Evolutionary conservation across 768 basidiomycete species (phyloP), one percentile per base, ranked within the genome.

Genomic region (Amyloporia xantha): DNA sequence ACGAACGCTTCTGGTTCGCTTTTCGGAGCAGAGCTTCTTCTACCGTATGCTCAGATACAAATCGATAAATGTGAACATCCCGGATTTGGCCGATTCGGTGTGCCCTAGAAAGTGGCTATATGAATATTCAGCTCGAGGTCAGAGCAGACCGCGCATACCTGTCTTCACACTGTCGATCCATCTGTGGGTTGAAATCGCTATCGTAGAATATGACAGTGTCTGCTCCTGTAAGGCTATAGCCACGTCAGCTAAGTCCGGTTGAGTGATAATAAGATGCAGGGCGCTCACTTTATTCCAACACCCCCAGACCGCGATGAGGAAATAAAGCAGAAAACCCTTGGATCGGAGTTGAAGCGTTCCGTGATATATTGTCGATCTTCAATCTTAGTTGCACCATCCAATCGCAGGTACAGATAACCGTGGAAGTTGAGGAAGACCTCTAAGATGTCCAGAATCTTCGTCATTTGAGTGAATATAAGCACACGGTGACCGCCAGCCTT

Each of bases 71-170:
- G 63, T 96, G 91, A 7, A 98, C 94, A 61, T 93, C 91, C 42
- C 90, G 87, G 51, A 91, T 91, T 65, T 97, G 95, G 7, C 95
- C 95, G 54, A 99, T 97, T n/a, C 95, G 89, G 63, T 99, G 95
- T 0, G 94, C 95, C 41, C 94, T 90, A 53, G 5, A 15, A 44
- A 38, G 33, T 4, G 12, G 35, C 4, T 35, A 12, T 9, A 11
- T 33, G 30, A 7, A 33, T 15, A 33, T 33, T 33, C 15, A n/a
- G n/a, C n/a, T n/a, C n/a, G n/a, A n/a, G n/a, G n/a, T n/a, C n/a
- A n/a, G n/a, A n/a, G n/a, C 30, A 33, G 15, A 33, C 21, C 37
- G 3, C n/a, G 58, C 77, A 53, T 61, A 84, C 84, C 86, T 76
- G 66, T 97, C 95, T 67, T 94, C 91, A 58, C 96, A 97, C 62